Percentiles rank a stretch among this genome's conserved stretches.
Conservation (phyloP, 495 filamentous ascomycete genomes). For the Aspergillus coremiiformis region DNA sequence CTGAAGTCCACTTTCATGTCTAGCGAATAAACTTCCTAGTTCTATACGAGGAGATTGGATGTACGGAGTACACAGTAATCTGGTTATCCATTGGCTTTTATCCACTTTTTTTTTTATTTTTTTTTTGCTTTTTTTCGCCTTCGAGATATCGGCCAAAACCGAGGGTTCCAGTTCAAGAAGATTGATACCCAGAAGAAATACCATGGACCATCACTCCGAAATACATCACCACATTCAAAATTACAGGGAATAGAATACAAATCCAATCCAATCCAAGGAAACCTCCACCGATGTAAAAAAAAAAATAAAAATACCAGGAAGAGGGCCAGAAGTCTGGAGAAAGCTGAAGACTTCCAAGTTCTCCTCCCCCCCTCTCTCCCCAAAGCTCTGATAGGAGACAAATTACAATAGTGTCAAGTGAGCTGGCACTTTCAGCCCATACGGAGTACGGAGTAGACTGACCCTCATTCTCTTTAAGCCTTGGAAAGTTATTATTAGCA, state of each 20-base stretch:
- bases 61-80: neutral
- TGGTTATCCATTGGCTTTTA: neutral
- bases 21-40: neutral
- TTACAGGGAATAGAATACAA: neutral
- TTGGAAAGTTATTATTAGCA: constrained; percentile 1
- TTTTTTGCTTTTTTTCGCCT: neutral
- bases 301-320: neutral
- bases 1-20: neutral
- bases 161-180: too few species aligned
- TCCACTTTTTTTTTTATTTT: neutral
- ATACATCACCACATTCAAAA: too few species aligned
- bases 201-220: too few species aligned
- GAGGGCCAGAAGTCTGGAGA: neutral
- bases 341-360: too few species aligned
- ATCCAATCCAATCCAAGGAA: too few species aligned
- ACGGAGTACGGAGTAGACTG: neutral
- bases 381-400: neutral
- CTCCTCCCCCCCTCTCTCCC: too few species aligned
- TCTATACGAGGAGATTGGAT: neutral
- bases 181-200: too few species aligned
- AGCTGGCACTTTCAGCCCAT: neutral
- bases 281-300: too few species aligned
- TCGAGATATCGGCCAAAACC: neutral
- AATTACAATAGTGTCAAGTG: neutral
- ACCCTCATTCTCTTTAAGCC: neutral